phyloP scores from a whole-genome alignment of 208 protist genomes.

The Crithidia brevicula region DNA sequence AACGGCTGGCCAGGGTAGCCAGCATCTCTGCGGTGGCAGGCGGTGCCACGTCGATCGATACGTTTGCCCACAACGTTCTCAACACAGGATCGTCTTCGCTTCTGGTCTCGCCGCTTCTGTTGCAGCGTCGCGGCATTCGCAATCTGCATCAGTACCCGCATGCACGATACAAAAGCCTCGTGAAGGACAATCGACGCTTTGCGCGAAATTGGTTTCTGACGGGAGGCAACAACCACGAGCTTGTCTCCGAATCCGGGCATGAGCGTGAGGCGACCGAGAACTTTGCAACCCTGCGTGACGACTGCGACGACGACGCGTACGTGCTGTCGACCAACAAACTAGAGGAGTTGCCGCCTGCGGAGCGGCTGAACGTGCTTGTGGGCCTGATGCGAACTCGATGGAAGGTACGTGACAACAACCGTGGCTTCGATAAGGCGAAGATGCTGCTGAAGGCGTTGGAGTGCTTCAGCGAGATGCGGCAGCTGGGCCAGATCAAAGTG shows the following conservation, averaged over 20 bases:
- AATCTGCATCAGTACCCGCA: conserved; percentile 90
- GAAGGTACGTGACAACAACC: conserved; percentile 81
- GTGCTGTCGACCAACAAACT: conserved; percentile 78
- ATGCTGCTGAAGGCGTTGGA: conserved; percentile 81
- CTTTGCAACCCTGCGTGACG: conserved; percentile 73
- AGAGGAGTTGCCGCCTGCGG: conserved; percentile 67
- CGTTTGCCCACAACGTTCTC: no score
- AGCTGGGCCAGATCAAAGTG: conserved; percentile 51
- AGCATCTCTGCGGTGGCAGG: neutral
- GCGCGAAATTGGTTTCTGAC: conserved; percentile 84
- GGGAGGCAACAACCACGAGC: conserved; percentile 88
- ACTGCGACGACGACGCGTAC: conserved; percentile 74
- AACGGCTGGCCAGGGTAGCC: neutral
- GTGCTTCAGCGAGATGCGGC: conserved; percentile 90
- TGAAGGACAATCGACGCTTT: conserved; percentile 79
- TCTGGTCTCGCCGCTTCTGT: conserved; percentile 20
- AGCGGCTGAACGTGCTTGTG: conserved; percentile 76
- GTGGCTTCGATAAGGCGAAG: conserved; percentile 90
- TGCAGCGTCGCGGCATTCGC: conserved; percentile 64
- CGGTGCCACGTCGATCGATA: neutral
- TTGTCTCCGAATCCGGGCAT: conserved; percentile 79
- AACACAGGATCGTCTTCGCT: neutral
- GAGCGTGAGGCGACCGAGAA: conserved; percentile 90
- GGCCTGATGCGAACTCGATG: conserved; percentile 73
- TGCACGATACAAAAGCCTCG: conserved; percentile 88